These are phyloP conservation scores for Cucumis melo DNA, from an alignment of 306 rosid genomes.

Conservation along the genomic window DNA sequence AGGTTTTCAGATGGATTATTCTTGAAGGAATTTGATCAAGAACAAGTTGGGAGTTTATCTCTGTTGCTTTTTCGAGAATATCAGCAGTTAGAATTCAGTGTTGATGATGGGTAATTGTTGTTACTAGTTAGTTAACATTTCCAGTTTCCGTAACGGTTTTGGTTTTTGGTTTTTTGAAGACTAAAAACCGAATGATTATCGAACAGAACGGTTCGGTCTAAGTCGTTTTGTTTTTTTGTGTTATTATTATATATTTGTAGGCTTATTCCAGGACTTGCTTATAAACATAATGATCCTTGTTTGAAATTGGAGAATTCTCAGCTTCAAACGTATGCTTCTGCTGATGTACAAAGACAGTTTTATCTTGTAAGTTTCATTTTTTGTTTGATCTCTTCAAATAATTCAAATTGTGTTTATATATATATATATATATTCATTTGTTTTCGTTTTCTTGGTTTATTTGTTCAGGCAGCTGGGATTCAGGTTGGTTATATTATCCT, in stretches of 20 bases:
- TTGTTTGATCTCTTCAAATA: not conserved
- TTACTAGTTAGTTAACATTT: not conserved
- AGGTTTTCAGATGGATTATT: slow-evolving; percentile 53
- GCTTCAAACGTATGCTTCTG: slow-evolving; percentile 37
- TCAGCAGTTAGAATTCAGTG: slow-evolving; percentile 20
- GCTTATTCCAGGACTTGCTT: slow-evolving; percentile 63
- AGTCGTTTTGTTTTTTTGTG: not conserved
- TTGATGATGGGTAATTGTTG: slow-evolving; percentile 39
- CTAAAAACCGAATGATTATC: too few relatives aligned
- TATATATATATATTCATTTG: not conserved
- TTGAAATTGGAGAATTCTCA: slow-evolving; percentile 44
- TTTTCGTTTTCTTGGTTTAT: not conserved
- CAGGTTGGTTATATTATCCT: slow-evolving; percentile 29
- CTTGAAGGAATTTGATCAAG: slow-evolving; percentile 22
- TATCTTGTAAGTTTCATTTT: slow-evolving; percentile 27
- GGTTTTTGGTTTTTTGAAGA: too few relatives aligned
- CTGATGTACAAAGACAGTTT: slow-evolving; percentile 41
- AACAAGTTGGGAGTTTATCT: slow-evolving; percentile 28
- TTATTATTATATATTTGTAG: slow-evolving; percentile 14
- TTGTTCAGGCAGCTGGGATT: slow-evolving; percentile 69
- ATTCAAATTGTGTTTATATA: not conserved
- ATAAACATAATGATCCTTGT: slow-evolving; percentile 28
- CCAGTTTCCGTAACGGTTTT: too few relatives aligned
- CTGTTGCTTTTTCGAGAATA: slow-evolving; percentile 42
- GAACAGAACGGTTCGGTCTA: too few relatives aligned